Percentiles rank a stretch among this genome's conserved stretches.
Evolutionary conservation across 2,329 filamentous ascomycete species (phyloP).

Genomic region (Verticillium albo-atrum): DNA sequence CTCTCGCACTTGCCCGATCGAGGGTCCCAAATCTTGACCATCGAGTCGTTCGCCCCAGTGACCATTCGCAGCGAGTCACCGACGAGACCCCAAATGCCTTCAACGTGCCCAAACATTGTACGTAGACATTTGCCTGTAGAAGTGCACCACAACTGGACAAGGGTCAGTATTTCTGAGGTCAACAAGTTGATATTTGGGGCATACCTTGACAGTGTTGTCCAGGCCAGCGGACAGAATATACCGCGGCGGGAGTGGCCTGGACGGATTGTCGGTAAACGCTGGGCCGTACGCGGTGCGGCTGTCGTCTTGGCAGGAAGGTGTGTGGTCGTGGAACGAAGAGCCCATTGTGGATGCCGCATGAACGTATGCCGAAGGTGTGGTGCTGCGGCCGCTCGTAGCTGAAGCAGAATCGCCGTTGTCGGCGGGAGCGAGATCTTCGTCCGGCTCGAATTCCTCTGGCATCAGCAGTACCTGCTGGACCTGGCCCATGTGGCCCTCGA

Average conservation of each 20-base stretch:
- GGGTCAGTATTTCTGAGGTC: background rate
- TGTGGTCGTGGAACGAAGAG: constrained; percentile 12
- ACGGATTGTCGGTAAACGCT: constrained; percentile 55
- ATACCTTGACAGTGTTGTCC: constrained; percentile 68
- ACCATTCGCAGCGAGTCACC: constrained; percentile 87
- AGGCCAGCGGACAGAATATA: constrained; percentile 93
- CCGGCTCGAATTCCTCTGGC: constrained; percentile 83
- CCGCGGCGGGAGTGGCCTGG: constrained; percentile 70
- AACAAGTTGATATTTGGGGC: background rate
- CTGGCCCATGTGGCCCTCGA: constrained; percentile 88
- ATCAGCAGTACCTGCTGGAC: constrained; percentile 88
- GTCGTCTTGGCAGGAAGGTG: constrained; percentile 24
- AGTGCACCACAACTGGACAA: constrained; percentile 79
- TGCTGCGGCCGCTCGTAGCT: constrained; percentile 41
- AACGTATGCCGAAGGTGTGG: constrained; percentile 27
- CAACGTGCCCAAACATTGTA: constrained; percentile 94
- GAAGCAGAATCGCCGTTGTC: constrained; percentile 52
- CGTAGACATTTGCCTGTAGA: constrained; percentile 75
- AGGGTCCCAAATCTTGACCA: constrained; percentile 93
- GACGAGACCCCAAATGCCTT: constrained; percentile 90
- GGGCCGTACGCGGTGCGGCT: constrained; percentile 53
- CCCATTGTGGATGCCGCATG: constrained; percentile 13
- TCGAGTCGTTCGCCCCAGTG: constrained; percentile 85
- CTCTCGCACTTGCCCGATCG: constrained; percentile 86
- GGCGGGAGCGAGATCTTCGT: constrained; percentile 53